phyloP scores from a whole-genome alignment of 192 early-diverging fungal genomes.

The Phlyctochytrium planicorne region DNA sequence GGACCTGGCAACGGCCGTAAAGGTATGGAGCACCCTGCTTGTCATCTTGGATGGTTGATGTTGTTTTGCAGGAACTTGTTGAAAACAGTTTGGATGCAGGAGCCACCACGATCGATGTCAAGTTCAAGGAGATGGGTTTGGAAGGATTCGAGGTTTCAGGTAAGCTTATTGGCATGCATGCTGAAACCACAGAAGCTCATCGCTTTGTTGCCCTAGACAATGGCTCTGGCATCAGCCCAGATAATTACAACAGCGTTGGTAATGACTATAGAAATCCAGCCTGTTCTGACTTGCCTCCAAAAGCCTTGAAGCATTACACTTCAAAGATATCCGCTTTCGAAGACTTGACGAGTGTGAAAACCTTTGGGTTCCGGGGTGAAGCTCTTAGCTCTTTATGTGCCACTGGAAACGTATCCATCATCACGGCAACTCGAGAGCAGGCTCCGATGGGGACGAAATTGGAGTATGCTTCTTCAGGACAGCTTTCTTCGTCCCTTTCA shows the following conservation, averaged over 20 bases:
- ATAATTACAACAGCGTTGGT: conserved; percentile 69
- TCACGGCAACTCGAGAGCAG: background rate
- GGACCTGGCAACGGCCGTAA: conserved; percentile 79
- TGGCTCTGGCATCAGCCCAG: conserved; percentile 72
- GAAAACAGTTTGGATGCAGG: conserved; percentile 93
- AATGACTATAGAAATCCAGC: no score
- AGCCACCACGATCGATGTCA: conserved; percentile 78
- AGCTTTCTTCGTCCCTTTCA: conserved; percentile 42
- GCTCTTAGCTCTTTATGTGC: conserved; percentile 89
- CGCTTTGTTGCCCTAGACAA: conserved; percentile 60
- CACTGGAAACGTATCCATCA: conserved; percentile 30
- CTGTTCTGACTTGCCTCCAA: conserved; percentile 10
- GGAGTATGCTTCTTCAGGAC: conserved; percentile 67
- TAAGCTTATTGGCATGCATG: conserved; percentile 13
- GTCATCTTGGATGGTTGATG: background rate
- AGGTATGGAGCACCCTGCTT: conserved; percentile 19
- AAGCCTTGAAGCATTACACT: conserved; percentile 84
- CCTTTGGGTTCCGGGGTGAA: conserved; percentile 93
- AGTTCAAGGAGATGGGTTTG: conserved; percentile 74
- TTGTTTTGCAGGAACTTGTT: conserved; percentile 72
- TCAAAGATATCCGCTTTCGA: conserved; percentile 80
- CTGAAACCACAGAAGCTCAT: background rate
- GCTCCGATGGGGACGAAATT: conserved; percentile 60
- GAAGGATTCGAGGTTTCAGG: conserved; percentile 67
- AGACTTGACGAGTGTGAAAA: conserved; percentile 69